Conservation (phyloP, 1,284 basidiomycete genomes). For the Microbotryum silenes-acaulis region DNA sequence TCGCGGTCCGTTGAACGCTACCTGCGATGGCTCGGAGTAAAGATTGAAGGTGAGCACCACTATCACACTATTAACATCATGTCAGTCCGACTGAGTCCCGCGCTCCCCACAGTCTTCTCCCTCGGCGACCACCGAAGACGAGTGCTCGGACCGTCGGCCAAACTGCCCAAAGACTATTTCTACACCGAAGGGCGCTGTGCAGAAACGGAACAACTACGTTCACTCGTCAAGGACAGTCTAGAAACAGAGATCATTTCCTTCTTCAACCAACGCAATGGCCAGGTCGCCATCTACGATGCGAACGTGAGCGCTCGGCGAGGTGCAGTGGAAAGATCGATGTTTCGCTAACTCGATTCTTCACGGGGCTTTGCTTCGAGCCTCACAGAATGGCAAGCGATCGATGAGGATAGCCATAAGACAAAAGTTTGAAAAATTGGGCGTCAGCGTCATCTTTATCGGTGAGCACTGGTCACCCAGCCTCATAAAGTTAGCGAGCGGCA, state of each 20-base stretch:
- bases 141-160: constrained; percentile 76
- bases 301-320: constrained; percentile 46
- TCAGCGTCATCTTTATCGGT: constrained; percentile 74
- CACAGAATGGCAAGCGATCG: constrained; percentile 61
- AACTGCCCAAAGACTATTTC: constrained; percentile 76
- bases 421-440: constrained; percentile 70
- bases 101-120: constrained; percentile 58
- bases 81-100: no score
- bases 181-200: constrained; percentile 54
- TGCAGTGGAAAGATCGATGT: no score
- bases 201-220: constrained; percentile 68
- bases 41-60: constrained; percentile 52
- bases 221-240: constrained; percentile 66
- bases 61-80: background rate
- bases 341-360: no score
- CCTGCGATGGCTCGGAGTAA: constrained; percentile 94
- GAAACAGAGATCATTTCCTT: constrained; percentile 84
- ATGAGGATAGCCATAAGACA: constrained; percentile 65
- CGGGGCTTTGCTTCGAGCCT: no score
- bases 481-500: no score
- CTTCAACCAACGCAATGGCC: constrained; percentile 67
- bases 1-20: constrained; percentile 92
- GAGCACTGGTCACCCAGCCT: no score
- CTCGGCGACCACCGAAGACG: constrained; percentile 91
- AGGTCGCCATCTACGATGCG: constrained; percentile 99